Conservation (phyloP, 225 moss, liverwort and hornwort genomes). For the Pleurozium schreberi region DNA sequence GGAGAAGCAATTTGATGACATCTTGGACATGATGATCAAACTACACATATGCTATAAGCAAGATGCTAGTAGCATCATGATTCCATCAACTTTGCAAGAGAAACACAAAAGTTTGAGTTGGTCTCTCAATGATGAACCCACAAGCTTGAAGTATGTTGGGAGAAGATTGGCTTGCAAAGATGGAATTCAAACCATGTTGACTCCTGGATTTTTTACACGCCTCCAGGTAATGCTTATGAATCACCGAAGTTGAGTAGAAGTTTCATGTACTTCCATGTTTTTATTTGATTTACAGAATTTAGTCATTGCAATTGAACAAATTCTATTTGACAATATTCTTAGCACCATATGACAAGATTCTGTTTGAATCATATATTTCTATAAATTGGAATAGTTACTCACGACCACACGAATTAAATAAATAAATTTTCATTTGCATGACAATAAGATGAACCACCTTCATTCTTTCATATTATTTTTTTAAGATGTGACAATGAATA, state of each 20-base stretch:
- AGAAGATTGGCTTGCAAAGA: not conserved
- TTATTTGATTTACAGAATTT: too few relatives aligned
- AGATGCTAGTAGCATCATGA: not conserved
- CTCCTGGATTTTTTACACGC: not conserved
- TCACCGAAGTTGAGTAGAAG: rapidly evolving
- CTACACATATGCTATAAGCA: not conserved
- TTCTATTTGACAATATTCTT: not conserved
- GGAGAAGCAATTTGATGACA: not conserved
- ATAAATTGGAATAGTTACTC: rapidly evolving
- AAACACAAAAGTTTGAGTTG: not conserved
- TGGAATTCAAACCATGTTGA: not conserved
- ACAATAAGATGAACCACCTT: not conserved
- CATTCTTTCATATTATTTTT: too few relatives aligned
- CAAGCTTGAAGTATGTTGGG: not conserved
- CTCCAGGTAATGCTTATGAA: not conserved
- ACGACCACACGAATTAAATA: rapidly evolving
- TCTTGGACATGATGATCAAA: not conserved
- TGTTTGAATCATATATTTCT: rapidly evolving
- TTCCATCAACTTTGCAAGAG: not conserved
- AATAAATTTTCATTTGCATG: not conserved
- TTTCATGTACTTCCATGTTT: rapidly evolving
- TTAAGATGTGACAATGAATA: not conserved
- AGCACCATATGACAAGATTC: rapidly evolving
- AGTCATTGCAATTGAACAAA: too few relatives aligned
- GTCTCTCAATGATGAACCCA: not conserved